phyloP scores from a whole-genome alignment of 73 alveolate genomes.

The Stentor roeselii region DNA sequence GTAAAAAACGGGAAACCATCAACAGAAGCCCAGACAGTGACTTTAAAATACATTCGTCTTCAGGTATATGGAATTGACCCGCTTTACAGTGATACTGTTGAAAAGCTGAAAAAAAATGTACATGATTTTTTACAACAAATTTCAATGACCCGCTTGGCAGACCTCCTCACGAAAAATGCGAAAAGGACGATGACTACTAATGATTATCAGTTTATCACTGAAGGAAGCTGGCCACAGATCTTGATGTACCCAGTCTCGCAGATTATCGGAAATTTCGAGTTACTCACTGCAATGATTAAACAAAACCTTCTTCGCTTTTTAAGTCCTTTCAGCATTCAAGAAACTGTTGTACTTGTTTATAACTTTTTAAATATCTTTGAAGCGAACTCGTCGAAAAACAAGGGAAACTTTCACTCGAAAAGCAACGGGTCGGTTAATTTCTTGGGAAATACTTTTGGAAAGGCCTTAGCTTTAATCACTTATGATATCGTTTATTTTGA shows the following conservation, averaged over 20 bases:
- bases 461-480: background rate
- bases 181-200: background rate
- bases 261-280: background rate
- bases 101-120: slow-evolving; percentile 3
- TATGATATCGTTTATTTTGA: background rate
- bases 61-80: slow-evolving; percentile 13
- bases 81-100: background rate
- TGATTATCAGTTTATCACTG: slow-evolving; percentile 15
- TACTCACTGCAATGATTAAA: background rate
- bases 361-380: slow-evolving; percentile 16
- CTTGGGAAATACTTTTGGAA: slow-evolving; percentile 24
- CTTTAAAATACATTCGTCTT: background rate
- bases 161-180: background rate
- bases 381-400: background rate
- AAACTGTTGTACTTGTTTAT: background rate
- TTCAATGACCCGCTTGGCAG: background rate
- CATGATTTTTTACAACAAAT: background rate
- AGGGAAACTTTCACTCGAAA: background rate
- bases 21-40: background rate
- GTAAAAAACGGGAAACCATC: background rate
- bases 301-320: slow-evolving; percentile 13
- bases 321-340: background rate
- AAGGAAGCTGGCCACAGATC: background rate
- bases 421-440: background rate
- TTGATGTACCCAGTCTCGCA: background rate